A percentile compares a stretch with the other conserved stretches of the same genome.
Conservation (phyloP, 306 rosid species). For the Parietaria judaica region DNA sequence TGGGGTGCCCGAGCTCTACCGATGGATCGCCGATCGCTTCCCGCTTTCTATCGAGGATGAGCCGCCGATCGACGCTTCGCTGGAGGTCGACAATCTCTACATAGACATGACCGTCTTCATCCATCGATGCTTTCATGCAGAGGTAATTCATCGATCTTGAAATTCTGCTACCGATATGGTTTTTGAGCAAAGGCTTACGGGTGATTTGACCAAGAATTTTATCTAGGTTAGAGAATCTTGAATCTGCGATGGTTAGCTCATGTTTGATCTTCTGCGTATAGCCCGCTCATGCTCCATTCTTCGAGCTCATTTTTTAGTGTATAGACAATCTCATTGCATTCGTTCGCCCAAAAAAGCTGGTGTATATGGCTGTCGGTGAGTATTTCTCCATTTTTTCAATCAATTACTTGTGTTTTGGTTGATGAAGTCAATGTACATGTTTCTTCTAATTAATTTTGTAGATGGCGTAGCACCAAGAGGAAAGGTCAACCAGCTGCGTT, state of each 20-base stretch:
- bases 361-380: conserved; percentile 20
- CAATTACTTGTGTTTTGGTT: neutral
- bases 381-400: no score
- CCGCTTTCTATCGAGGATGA: conserved; percentile 19
- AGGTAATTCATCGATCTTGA: neutral
- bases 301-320: conserved; percentile 7
- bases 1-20: conserved; percentile 58
- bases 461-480: conserved; percentile 69
- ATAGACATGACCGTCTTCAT: conserved; percentile 52
- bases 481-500: conserved; percentile 56
- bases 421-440: no score
- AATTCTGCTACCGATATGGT: neutral
- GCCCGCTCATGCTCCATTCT: no score
- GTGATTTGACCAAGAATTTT: neutral
- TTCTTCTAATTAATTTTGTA: conserved; percentile 4
- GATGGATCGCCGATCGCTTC: conserved; percentile 39
- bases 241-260: no score
- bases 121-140: conserved; percentile 55
- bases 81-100: conserved; percentile 41
- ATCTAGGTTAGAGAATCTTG: no score
- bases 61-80: conserved; percentile 2
- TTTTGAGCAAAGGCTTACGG: neutral
- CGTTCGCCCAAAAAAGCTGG: conserved; percentile 16
- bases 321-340: conserved; percentile 37
- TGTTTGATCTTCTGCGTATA: no score